Evolutionary conservation across 1,284 basidiomycete species (phyloP).

Genomic region (Prillingera fragicola): DNA sequence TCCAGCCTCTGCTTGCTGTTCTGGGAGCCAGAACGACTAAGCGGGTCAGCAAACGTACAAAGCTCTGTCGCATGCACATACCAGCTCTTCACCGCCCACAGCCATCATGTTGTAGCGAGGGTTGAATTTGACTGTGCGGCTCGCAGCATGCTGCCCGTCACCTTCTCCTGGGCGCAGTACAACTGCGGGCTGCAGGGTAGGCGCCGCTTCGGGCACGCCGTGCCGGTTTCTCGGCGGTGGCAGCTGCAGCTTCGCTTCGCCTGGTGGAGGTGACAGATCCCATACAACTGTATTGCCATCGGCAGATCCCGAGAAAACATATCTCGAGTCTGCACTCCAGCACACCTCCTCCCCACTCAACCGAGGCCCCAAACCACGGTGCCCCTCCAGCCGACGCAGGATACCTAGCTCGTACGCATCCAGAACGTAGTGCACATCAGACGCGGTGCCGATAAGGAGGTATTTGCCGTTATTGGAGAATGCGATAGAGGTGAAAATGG

Average conservation of each 20-base stretch:
- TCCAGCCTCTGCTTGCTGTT: no score
- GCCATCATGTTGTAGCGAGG: slow-evolving; percentile 83
- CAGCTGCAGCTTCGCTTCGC: slow-evolving; percentile 3
- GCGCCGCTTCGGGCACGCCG: no score
- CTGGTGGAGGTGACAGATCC: slow-evolving; percentile 55
- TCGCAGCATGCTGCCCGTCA: slow-evolving; percentile 66
- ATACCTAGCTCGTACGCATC: slow-evolving; percentile 80
- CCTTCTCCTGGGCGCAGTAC: slow-evolving; percentile 45
- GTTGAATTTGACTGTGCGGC: slow-evolving; percentile 79
- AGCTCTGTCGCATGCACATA: slow-evolving; percentile 48
- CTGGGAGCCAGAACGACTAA: background rate
- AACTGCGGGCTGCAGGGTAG: slow-evolving; percentile 57
- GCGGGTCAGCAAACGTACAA: background rate
- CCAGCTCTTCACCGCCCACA: slow-evolving; percentile 76
- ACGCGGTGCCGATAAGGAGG: slow-evolving; percentile 86
- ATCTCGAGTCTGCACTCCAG: slow-evolving; percentile 90
- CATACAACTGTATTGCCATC: slow-evolving; percentile 74
- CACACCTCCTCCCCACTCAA: slow-evolving; percentile 82
- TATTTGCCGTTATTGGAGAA: slow-evolving; percentile 89
- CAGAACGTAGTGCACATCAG: slow-evolving; percentile 84
- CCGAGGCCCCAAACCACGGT: slow-evolving; percentile 70
- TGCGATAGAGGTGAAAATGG: slow-evolving; percentile 81
- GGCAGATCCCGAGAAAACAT: slow-evolving; percentile 64
- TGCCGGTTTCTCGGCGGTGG: slow-evolving; percentile 48
- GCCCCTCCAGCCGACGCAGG: slow-evolving; percentile 75